Percentiles rank a stretch among this genome's conserved stretches.
Conservation (phyloP, 345 rosid species). For the Heritiera fomes region DNA sequence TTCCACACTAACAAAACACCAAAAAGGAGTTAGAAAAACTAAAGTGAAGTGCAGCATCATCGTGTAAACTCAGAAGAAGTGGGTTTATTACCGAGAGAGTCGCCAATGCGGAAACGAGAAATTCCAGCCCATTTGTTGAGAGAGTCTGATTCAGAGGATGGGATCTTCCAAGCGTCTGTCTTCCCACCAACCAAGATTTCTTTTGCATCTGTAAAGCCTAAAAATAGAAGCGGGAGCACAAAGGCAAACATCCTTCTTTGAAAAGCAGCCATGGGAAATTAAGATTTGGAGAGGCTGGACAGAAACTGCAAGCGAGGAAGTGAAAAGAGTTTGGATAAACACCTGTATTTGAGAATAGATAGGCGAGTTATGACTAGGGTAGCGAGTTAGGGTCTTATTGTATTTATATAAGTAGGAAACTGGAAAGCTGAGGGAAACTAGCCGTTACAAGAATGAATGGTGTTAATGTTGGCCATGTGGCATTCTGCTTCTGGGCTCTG, state of each 20-base stretch:
- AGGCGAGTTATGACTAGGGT: neutral
- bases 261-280: conserved; percentile 29
- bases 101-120: conserved; percentile 61
- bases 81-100: conserved; percentile 49
- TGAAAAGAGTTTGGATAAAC: neutral
- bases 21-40: neutral
- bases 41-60: neutral
- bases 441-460: conserved; percentile 34
- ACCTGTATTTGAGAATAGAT: neutral
- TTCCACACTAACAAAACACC: conserved; percentile 46
- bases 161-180: conserved; percentile 53
- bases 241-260: conserved; percentile 21
- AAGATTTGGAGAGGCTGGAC: neutral
- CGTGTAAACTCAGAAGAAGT: neutral
- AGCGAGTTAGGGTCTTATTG: neutral
- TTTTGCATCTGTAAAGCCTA: conserved; percentile 32
- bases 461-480: conserved; percentile 7
- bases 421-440: conserved; percentile 29
- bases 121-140: conserved; percentile 77
- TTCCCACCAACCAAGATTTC: conserved; percentile 59
- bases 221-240: conserved; percentile 28
- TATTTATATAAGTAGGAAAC: conserved; percentile 11
- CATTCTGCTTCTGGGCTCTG: neutral
- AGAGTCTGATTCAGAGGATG: conserved; percentile 62
- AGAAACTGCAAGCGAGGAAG: neutral